A percentile compares a stretch with the other conserved stretches of the same genome.
phyloP scores from a whole-genome alignment of 2,329 filamentous ascomycete genomes.

The Ophiostoma quercus region DNA sequence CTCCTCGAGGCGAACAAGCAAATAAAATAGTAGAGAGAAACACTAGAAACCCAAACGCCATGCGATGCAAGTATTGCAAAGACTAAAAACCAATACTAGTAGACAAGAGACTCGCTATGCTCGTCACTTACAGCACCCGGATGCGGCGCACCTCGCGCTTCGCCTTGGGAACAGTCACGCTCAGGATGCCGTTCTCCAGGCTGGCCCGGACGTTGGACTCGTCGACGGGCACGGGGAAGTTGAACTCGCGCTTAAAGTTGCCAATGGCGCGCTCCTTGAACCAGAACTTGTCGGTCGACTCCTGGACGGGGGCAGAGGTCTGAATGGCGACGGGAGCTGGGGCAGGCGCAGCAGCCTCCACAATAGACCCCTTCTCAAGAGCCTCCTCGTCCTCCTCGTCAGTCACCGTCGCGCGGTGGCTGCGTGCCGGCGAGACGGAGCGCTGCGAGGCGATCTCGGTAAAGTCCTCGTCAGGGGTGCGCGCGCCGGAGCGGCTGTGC shows the following conservation, averaged over 20 bases:
- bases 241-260: slow-evolving; percentile 63
- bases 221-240: slow-evolving; percentile 60
- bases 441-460: slow-evolving; percentile 34
- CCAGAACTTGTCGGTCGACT: slow-evolving; percentile 52
- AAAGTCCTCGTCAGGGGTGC: slow-evolving; percentile 29
- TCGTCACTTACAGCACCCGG: slow-evolving; percentile 42
- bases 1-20: not conserved
- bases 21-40: not conserved
- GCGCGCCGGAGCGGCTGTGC: not conserved
- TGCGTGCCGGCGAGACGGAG: slow-evolving; percentile 32
- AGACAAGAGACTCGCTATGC: not conserved
- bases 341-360: slow-evolving; percentile 19
- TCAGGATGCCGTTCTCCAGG: slow-evolving; percentile 62
- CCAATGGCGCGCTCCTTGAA: slow-evolving; percentile 60
- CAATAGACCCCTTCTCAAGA: slow-evolving; percentile 30
- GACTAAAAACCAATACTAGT: too few species aligned
- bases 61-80: slow-evolving; percentile 5
- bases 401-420: slow-evolving; percentile 60
- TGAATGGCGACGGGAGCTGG: slow-evolving; percentile 16
- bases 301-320: not conserved
- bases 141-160: slow-evolving; percentile 55
- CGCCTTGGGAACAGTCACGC: slow-evolving; percentile 60
- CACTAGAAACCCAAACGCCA: not conserved
- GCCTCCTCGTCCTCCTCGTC: slow-evolving; percentile 45
- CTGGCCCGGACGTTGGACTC: slow-evolving; percentile 56